Evolutionary conservation across 768 basidiomycete genomes (phyloP).

Genomic region (Boletus fagicola): DNA sequence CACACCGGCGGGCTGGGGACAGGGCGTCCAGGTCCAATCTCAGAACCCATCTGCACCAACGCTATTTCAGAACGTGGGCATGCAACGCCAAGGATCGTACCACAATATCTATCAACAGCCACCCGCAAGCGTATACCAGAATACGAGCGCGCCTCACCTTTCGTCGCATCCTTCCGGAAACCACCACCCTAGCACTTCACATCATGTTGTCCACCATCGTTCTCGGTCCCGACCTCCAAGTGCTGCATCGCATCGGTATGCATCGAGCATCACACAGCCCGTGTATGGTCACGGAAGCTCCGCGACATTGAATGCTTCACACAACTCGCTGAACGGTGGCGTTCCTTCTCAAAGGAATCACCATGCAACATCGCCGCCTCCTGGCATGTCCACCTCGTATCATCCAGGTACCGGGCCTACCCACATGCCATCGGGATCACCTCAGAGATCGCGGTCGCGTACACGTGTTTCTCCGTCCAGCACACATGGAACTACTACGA

Average conservation of each 20-base stretch:
- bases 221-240: slow-evolving; percentile 31
- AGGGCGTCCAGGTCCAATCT: slow-evolving; percentile 1
- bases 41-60: slow-evolving; percentile 3
- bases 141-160: slow-evolving; percentile 14
- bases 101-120: slow-evolving; percentile 12
- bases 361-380: slow-evolving; percentile 11
- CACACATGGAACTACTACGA: neutral
- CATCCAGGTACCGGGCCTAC: slow-evolving; percentile 3
- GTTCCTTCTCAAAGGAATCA: slow-evolving; percentile 13
- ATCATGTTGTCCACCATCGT: slow-evolving; percentile 21
- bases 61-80: slow-evolving; percentile 6
- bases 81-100: slow-evolving; percentile 22
- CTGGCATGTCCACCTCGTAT: slow-evolving; percentile 3
- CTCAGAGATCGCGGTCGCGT: slow-evolving; percentile 20
- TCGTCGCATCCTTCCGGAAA: slow-evolving; percentile 11
- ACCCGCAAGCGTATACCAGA: slow-evolving; percentile 7
- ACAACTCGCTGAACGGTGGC: slow-evolving; percentile 20
- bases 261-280: slow-evolving; percentile 26
- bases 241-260: slow-evolving; percentile 32
- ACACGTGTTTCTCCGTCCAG: slow-evolving; percentile 9
- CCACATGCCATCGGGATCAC: slow-evolving; percentile 10
- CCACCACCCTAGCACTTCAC: slow-evolving; percentile 14
- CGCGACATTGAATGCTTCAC: slow-evolving; percentile 18
- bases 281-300: slow-evolving; percentile 29
- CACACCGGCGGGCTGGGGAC: slow-evolving; percentile 5